These are phyloP conservation scores for Mallotus nudiflorus DNA, from an alignment of 345 rosid genomes.

Conservation along the genomic window DNA sequence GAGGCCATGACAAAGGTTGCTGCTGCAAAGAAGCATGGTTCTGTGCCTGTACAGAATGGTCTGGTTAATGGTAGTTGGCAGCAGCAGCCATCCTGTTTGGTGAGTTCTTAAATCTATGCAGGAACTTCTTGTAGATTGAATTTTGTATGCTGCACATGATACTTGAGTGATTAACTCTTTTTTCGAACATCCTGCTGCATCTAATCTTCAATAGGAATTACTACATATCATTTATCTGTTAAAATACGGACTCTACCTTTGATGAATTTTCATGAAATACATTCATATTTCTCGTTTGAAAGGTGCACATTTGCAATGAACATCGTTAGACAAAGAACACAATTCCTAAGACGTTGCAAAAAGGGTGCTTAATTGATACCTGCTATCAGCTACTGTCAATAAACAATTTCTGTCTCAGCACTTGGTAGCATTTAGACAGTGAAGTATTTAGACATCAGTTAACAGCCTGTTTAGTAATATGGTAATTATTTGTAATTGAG, in stretches of 20 bases:
- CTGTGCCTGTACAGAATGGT: constrained; percentile 8
- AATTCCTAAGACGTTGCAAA: neutral
- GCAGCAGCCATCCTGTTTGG: constrained; percentile 29
- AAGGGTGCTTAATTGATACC: neutral
- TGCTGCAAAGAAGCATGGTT: constrained; percentile 32
- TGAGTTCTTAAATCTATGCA: constrained; percentile 19
- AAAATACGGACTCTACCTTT: neutral
- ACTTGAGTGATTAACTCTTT: neutral
- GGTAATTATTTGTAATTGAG: neutral
- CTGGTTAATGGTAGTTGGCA: constrained; percentile 18
- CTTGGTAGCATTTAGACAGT: neutral
- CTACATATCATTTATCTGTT: constrained; percentile 1
- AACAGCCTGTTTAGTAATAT: neutral
- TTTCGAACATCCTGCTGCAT: neutral
- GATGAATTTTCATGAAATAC: neutral
- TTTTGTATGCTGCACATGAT: neutral
- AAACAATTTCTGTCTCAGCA: neutral
- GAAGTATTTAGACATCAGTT: neutral
- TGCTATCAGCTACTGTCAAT: neutral
- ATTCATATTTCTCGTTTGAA: too few relatives aligned
- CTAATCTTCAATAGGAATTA: neutral
- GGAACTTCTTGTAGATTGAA: neutral
- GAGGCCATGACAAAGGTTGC: constrained; percentile 41
- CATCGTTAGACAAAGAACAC: neutral
- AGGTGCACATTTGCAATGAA: neutral